Percentiles rank a stretch among this genome's conserved stretches.
Conservation (phyloP, 768 basidiomycete species). For the Lanmaoa rubissima region DNA sequence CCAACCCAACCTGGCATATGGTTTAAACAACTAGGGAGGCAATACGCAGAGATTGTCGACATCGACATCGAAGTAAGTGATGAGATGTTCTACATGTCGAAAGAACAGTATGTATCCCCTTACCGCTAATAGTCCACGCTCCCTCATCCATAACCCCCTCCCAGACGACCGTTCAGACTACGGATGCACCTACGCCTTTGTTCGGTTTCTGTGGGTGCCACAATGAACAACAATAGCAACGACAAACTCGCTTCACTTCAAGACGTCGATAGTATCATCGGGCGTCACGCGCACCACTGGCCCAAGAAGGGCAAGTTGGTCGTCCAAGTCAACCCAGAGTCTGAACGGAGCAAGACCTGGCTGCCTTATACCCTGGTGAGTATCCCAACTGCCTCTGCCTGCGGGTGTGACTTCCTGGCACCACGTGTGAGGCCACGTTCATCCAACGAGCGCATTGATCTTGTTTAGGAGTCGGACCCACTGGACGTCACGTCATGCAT, state of each 20-base stretch:
- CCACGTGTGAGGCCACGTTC: background rate
- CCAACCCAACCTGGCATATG: slow-evolving; percentile 25
- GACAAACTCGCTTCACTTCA: background rate
- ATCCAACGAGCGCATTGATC: background rate
- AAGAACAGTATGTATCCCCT: slow-evolving; percentile 14
- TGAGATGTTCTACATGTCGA: slow-evolving; percentile 20
- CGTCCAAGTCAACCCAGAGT: slow-evolving; percentile 43
- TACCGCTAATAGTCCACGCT: background rate
- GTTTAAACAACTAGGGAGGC: slow-evolving; percentile 24
- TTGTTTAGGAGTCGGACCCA: slow-evolving; percentile 29
- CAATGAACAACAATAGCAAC: background rate
- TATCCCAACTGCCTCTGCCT: background rate
- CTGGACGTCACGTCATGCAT: slow-evolving; percentile 44
- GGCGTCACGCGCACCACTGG: slow-evolving; percentile 35
- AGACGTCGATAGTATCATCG: slow-evolving; percentile 8
- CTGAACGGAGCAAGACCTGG: slow-evolving; percentile 36
- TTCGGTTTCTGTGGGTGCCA: slow-evolving; percentile 13
- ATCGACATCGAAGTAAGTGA: slow-evolving; percentile 21
- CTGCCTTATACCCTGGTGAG: slow-evolving; percentile 45
- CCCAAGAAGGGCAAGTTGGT: slow-evolving; percentile 45
- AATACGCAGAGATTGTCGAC: slow-evolving; percentile 22
- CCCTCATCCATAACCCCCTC: background rate
- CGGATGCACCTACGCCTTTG: slow-evolving; percentile 22
- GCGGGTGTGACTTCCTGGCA: background rate
- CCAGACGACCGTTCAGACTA: slow-evolving; percentile 12